phyloP scores from a whole-genome alignment of 257 asterid species.

The Solanum microdontum region DNA sequence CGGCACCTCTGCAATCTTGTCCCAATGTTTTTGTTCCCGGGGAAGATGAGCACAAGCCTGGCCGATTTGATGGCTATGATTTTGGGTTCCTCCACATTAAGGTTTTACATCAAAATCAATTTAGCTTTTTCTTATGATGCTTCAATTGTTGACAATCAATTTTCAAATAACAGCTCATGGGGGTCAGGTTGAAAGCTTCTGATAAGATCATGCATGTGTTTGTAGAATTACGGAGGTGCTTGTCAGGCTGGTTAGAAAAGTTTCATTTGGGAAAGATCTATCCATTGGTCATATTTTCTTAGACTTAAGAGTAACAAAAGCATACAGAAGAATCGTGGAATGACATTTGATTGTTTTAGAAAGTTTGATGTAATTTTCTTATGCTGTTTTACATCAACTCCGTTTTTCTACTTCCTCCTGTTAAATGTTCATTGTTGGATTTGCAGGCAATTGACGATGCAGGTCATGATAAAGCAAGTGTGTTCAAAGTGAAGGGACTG shows the following conservation, averaged over 20 bases:
- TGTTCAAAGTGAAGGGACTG: conserved; percentile 82
- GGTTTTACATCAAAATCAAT: conserved; percentile 23
- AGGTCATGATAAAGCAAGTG: conserved; percentile 92
- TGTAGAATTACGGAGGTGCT: neutral
- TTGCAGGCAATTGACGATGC: conserved; percentile 95
- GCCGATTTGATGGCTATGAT: conserved; percentile 69
- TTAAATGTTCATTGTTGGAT: neutral
- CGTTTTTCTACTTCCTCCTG: neutral
- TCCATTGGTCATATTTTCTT: neutral
- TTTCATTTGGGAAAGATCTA: neutral
- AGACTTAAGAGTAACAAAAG: neutral
- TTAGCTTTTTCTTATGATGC: neutral
- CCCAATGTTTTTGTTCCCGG: conserved; percentile 93
- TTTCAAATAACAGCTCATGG: neutral
- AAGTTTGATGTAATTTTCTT: neutral
- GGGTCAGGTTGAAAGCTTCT: neutral
- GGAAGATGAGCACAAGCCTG: conserved; percentile 77
- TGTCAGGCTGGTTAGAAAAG: neutral
- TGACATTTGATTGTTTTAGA: neutral
- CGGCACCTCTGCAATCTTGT: conserved; percentile 53
- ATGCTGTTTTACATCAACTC: neutral
- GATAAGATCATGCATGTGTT: neutral
- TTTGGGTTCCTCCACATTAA: conserved; percentile 95
- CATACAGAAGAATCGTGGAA: neutral
- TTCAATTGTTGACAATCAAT: neutral